phyloP scores from a whole-genome alignment of 768 basidiomycete species.

The Kwoniella mangroviensis region DNA sequence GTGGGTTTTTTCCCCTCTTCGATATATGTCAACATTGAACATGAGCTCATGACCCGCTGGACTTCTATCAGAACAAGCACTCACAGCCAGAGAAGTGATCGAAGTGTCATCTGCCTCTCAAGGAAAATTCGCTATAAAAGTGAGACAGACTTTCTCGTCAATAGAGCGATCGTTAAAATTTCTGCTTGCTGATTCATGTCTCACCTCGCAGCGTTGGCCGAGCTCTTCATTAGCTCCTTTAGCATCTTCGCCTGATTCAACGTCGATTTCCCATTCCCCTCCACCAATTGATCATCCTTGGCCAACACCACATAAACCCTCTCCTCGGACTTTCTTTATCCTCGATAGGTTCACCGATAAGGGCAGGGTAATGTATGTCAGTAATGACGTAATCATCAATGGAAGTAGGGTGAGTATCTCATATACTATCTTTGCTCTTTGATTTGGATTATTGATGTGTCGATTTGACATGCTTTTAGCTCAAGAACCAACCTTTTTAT shows the following conservation, averaged over 20 bases:
- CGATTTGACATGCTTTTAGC: slow-evolving; percentile 13
- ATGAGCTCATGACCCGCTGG: not conserved
- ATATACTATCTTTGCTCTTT: too few relatives aligned
- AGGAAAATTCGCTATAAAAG: slow-evolving; percentile 31
- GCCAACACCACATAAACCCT: slow-evolving; percentile 22
- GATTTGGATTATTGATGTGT: too few relatives aligned
- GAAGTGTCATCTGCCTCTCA: slow-evolving; percentile 38
- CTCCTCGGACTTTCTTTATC: slow-evolving; percentile 44
- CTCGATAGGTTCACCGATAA: slow-evolving; percentile 52
- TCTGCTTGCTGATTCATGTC: not conserved
- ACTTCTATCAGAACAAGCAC: slow-evolving; percentile 36
- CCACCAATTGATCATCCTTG: slow-evolving; percentile 21
- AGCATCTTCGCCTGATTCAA: slow-evolving; percentile 15
- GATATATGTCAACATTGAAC: slow-evolving; percentile 3
- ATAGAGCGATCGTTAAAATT: too few relatives aligned
- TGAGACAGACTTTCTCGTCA: not conserved
- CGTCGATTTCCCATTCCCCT: slow-evolving; percentile 5
- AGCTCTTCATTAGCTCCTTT: slow-evolving; percentile 11
- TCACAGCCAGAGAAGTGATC: slow-evolving; percentile 46
- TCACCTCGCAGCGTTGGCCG: slow-evolving; percentile 21
- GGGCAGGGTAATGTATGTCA: slow-evolving; percentile 39
- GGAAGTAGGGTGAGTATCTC: slow-evolving; percentile 27
- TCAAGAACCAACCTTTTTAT: slow-evolving; percentile 45
- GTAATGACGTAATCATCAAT: slow-evolving; percentile 44
- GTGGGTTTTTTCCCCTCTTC: slow-evolving; percentile 24